Evolutionary conservation across 306 rosid genomes (phyloP), one percentile per base, ranked within the genome.

Genomic region (Vigna hirtella): DNA sequence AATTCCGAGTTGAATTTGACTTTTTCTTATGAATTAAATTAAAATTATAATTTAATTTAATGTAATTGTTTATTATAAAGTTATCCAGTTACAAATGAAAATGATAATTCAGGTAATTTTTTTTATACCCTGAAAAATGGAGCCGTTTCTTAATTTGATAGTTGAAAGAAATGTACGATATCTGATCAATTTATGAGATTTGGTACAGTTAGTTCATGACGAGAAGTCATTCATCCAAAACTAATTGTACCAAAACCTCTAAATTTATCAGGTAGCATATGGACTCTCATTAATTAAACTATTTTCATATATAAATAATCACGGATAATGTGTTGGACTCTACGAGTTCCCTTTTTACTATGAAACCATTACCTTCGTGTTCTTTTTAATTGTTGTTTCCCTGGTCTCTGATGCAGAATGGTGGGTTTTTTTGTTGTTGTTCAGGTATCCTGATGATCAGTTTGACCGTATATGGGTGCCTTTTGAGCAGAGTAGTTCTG

Each of bases 401-500:
- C 42, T 17, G 4, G 57, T 9, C 22, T 55, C 66, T 82, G 51
- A 77, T 49, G 55, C 24, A 76, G 58, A 20, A 24, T 66, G 73
- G 20, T 66, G 56, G 6, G 26, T 32, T 47, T 40, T 26, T 43
- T 56, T 34, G 11, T 18, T 63, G 47, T 74, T 18, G 4, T 57
- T 63, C 86, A 93, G 99, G 70, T 91, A 87, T 65, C 99, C 99
- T 18, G 96, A 91, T 83, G 99, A 96, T 84, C 84, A 63, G 59
- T 96, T 90, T 61, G 91, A 96, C 85, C 98, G 97, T 9, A 73
- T 82, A 4, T 93, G 98, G 99, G 83, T 15, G 84, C 85, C 96
- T 34, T 87, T 76, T 71, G 91, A 85, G 71, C 83, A 61, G 59
- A 67, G 64, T 12, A 79, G 62, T 74, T 68, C 77, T 20, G 28